A percentile compares a stretch with the other conserved stretches of the same genome.
These are phyloP conservation scores for Bipolaris oryzae DNA, from an alignment of 2,329 filamentous ascomycete genomes.

Conservation along the genomic window DNA sequence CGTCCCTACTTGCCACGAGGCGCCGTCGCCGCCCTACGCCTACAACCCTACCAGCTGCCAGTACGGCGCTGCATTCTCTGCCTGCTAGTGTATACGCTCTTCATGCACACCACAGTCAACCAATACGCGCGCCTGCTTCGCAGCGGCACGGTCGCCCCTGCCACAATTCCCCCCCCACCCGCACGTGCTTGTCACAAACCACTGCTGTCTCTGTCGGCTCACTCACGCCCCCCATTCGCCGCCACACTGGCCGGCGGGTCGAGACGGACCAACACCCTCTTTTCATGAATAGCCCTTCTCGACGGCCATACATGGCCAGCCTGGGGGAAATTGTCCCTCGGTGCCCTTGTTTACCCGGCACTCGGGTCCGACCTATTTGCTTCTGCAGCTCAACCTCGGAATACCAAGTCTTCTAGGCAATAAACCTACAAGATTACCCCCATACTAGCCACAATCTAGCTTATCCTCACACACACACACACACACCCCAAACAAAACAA, in stretches of 20 bases:
- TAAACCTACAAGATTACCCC: conserved; percentile 3
- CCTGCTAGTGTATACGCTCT: background rate
- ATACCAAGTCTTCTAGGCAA: conserved; percentile 9
- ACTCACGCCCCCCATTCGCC: conserved; percentile 4
- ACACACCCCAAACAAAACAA: background rate
- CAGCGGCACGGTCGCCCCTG: background rate
- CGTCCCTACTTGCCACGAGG: too few relatives aligned
- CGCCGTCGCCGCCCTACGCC: too few relatives aligned
- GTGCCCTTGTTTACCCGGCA: conserved; percentile 2
- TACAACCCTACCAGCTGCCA: too few relatives aligned
- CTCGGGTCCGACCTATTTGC: background rate
- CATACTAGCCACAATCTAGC: background rate
- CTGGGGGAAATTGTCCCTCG: conserved; percentile 3
- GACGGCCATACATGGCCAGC: background rate
- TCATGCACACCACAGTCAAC: background rate
- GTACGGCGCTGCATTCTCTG: too few relatives aligned
- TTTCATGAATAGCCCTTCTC: background rate
- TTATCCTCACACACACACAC: background rate
- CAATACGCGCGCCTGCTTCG: background rate
- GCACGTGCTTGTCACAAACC: background rate
- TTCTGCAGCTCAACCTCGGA: conserved; percentile 1
- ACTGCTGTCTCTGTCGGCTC: background rate
- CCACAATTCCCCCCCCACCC: background rate
- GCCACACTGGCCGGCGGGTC: background rate
- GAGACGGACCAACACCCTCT: background rate